Evolutionary conservation across 2,329 filamentous ascomycete species (phyloP), one percentile per base, ranked within the genome.

Genomic region (Colletotrichum sp.): DNA sequence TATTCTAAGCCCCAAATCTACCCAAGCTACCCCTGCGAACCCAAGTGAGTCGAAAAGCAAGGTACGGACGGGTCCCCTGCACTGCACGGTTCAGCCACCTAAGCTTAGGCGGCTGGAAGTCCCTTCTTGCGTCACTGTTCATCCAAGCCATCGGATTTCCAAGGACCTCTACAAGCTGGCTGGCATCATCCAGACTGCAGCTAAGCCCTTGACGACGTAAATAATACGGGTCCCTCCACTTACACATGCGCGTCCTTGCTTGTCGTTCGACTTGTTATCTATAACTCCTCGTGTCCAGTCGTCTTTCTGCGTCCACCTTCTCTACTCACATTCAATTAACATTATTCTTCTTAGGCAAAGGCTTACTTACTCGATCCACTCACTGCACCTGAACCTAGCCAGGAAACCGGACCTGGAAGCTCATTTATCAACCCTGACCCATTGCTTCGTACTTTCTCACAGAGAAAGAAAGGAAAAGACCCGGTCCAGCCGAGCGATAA

Each of bases 281-380:
- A 48, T 34, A 34, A 32, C 58, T 34, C 58, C 30, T 13, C 58
- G 12, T 52, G 43, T 52, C 43, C n/a, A 52, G 43, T 52, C 43
- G n/a, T 21, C 43, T 52, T 21, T n/a, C 7, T 52, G 10, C 43
- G n/a, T 9, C 43, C 43, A 52, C 8, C n/a, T 52, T 13, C 43
- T 52, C 43, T 13, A 52, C n/a, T 52, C n/a, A 52, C 43, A 52
- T 52, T 52, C 43, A n/a, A 52, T 52, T 52, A 52, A 52, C 43
- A 52, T 52, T 52, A 24, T 52, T 52, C 43, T 52, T 52, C 43
- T 52, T 80, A 95, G 93, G 92, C 93, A 58, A 87, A 89, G 69
- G 89, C 91, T 80, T 92, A 93, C 80, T 87, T 95, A 60, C 90
- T 95, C 78, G 92, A 94, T 79, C 94, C 94, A 78, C 86, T 95